Conservation (phyloP, 2,329 filamentous ascomycete genomes). For the Ophiostoma tasmaniense region DNA sequence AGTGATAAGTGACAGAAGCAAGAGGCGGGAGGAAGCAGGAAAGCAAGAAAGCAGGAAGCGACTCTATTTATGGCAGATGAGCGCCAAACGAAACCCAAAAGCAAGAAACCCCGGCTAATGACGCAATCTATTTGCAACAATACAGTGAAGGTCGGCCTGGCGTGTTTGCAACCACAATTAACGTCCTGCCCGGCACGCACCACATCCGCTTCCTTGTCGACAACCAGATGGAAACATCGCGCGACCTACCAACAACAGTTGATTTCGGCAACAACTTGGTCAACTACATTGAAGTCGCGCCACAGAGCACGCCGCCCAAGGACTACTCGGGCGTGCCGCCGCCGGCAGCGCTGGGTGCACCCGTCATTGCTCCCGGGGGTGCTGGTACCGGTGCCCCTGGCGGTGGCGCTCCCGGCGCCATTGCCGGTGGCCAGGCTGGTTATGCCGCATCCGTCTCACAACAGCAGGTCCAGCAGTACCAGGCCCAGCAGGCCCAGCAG, state of each 20-base stretch:
- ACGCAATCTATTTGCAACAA: not conserved
- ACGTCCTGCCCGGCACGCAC: constrained; percentile 86
- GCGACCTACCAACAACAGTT: constrained; percentile 83
- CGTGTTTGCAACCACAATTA: constrained; percentile 67
- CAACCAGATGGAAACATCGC: constrained; percentile 82
- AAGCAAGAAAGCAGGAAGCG: not conserved
- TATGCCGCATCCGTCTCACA: constrained; percentile 5
- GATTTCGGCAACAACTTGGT: constrained; percentile 97
- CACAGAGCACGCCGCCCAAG: constrained; percentile 53
- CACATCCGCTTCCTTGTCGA: constrained; percentile 96
- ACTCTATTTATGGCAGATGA: not conserved
- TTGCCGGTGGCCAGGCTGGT: not conserved
- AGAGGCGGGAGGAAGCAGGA: not conserved
- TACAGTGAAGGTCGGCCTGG: constrained; percentile 47
- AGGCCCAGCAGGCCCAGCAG: constrained; percentile 10
- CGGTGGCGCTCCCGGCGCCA: not conserved
- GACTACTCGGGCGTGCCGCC: not conserved
- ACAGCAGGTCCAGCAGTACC: constrained; percentile 25
- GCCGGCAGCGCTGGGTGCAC: not conserved
- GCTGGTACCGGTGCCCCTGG: constrained; percentile 20
- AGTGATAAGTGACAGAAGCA: constrained; percentile 6
- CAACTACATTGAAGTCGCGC: constrained; percentile 92
- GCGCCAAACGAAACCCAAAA: not conserved
- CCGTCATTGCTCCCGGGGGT: constrained; percentile 24
- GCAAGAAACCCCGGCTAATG: constrained; percentile 3